These are phyloP conservation scores for Macrotyloma uniflorum DNA, from an alignment of 306 rosid species.

Conservation along the genomic window DNA sequence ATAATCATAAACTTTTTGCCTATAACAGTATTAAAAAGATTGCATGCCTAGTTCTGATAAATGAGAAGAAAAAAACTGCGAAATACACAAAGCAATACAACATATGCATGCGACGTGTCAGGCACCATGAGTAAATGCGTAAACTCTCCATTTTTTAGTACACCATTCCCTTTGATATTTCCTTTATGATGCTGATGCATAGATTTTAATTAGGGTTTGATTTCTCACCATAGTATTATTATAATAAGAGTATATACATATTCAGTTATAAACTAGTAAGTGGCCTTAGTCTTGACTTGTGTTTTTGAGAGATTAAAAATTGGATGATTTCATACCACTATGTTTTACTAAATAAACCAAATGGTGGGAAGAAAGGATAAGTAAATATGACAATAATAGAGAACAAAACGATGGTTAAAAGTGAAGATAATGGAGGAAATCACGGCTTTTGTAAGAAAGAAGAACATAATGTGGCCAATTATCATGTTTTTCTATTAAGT, in stretches of 20 bases:
- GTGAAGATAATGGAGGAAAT: neutral
- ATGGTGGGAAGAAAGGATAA: neutral
- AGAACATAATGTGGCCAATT: neutral
- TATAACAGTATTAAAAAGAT: neutral
- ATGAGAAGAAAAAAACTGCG: neutral
- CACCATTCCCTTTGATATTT: neutral
- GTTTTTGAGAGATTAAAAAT: neutral
- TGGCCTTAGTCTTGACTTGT: neutral
- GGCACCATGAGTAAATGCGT: neutral
- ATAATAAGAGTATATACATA: neutral
- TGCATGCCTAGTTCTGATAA: neutral
- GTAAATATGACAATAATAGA: neutral
- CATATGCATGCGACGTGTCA: slow-evolving; percentile 23
- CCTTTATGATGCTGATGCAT: slow-evolving; percentile 20
- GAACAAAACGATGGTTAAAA: neutral
- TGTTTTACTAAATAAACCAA: neutral
- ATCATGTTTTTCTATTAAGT: neutral
- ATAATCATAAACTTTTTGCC: neutral
- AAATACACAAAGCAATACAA: neutral
- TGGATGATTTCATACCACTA: neutral
- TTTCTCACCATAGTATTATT: neutral
- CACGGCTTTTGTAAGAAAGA: neutral
- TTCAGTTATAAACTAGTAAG: neutral
- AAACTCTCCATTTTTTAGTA: neutral
- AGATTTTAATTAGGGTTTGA: neutral